Conservation (phyloP, 306 rosid genomes). For the Sphenostylis stenocarpa region DNA sequence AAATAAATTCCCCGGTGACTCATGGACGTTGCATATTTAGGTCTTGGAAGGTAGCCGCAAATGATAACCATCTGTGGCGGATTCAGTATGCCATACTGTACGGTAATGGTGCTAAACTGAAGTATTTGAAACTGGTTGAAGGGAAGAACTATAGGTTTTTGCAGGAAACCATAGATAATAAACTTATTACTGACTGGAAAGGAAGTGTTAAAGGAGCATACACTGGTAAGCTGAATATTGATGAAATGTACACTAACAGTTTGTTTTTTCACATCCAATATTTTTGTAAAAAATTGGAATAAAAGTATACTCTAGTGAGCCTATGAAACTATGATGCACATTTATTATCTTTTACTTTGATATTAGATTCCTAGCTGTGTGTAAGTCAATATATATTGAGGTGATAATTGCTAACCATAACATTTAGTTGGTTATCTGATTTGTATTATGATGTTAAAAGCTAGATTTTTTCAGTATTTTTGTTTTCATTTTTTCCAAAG, state of each 20-base stretch:
- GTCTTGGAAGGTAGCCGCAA: slow-evolving; percentile 87
- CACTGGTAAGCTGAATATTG: slow-evolving; percentile 46
- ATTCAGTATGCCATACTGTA: slow-evolving; percentile 51
- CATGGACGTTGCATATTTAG: slow-evolving; percentile 48
- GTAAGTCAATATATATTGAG: neutral
- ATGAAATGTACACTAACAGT: slow-evolving; percentile 7
- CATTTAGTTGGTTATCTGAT: neutral
- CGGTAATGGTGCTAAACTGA: slow-evolving; percentile 39
- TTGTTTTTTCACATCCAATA: slow-evolving; percentile 12
- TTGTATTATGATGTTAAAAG: neutral
- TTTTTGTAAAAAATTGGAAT: neutral
- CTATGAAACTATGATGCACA: neutral
- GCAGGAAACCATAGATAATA: slow-evolving; percentile 23
- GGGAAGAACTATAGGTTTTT: slow-evolving; percentile 19
- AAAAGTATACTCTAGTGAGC: neutral
- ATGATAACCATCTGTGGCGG: slow-evolving; percentile 69
- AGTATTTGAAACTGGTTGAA: slow-evolving; percentile 29
- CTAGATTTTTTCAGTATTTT: neutral
- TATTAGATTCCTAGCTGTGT: neutral
- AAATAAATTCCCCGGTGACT: slow-evolving; percentile 11
- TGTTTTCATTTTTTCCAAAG: neutral
- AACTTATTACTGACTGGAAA: slow-evolving; percentile 53
- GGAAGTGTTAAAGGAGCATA: slow-evolving; percentile 63
- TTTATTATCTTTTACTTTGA: slow-evolving; percentile 5
- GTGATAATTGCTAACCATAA: neutral